phyloP scores from a whole-genome alignment of 352 stramenopile genomes.

The Globisporangium barbulae region DNA sequence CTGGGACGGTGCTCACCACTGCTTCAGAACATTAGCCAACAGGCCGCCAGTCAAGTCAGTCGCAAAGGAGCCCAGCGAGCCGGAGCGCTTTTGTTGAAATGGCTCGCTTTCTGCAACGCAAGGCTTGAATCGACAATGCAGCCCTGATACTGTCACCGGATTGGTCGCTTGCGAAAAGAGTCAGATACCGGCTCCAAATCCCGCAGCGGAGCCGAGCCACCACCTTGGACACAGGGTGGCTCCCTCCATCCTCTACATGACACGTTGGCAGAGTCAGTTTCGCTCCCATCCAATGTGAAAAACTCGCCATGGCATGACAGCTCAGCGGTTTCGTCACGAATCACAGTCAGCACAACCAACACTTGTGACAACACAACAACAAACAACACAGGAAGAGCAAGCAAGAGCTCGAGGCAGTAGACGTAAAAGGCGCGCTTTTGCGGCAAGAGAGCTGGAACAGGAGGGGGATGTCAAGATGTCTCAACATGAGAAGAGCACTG shows the following conservation, averaged over 20 bases:
- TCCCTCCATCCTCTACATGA: no score
- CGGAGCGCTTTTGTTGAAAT: neutral
- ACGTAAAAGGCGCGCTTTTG: neutral
- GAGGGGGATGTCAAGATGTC: neutral
- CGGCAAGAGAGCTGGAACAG: neutral
- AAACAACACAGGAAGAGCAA: neutral
- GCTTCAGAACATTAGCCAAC: constrained; percentile 13
- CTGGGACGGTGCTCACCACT: constrained; percentile 7
- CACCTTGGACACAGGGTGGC: no score
- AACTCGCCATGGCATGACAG: neutral
- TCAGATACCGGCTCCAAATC: constrained; percentile 1
- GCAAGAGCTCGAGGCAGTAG: neutral
- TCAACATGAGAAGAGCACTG: neutral
- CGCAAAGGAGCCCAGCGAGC: constrained; percentile 1
- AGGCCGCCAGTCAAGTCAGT: neutral
- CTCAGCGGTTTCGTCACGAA: neutral
- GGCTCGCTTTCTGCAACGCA: neutral
- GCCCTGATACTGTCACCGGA: neutral
- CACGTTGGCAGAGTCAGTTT: no score
- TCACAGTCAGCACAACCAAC: neutral
- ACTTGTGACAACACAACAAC: neutral
- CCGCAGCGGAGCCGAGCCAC: neutral
- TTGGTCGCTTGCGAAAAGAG: constrained; percentile 1
- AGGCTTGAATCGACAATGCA: constrained; percentile 5
- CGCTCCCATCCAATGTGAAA: no score